Conservation (phyloP, 768 basidiomycete species). For the Boletus rex-veris region DNA sequence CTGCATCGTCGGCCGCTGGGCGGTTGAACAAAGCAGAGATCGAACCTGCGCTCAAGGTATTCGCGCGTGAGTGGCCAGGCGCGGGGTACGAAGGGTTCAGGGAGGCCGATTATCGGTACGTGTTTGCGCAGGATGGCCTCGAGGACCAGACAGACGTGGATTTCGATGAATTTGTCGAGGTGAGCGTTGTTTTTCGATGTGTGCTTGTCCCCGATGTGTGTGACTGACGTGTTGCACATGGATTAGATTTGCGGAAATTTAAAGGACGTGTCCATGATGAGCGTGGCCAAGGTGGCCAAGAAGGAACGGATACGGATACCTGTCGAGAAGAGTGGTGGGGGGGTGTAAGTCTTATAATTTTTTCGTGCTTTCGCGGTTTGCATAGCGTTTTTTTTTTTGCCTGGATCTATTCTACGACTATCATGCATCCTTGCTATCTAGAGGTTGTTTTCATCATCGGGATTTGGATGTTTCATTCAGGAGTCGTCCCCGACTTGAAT, state of each 20-base stretch:
- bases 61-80: slow-evolving; percentile 33
- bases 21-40: slow-evolving; percentile 40
- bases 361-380: not conserved
- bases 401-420: not conserved
- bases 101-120: slow-evolving; percentile 66
- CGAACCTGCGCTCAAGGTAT: slow-evolving; percentile 41
- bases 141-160: slow-evolving; percentile 52
- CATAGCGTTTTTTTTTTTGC: not conserved
- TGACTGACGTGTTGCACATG: not conserved
- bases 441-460: too few species aligned
- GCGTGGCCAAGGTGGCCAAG: slow-evolving; percentile 30
- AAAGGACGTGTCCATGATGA: slow-evolving; percentile 59
- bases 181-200: not conserved
- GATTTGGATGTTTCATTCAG: too few species aligned
- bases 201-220: slow-evolving; percentile 31
- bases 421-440: not conserved
- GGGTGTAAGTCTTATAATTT: slow-evolving; percentile 15
- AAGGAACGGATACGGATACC: slow-evolving; percentile 49
- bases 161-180: slow-evolving; percentile 88
- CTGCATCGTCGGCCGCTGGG: slow-evolving; percentile 11
- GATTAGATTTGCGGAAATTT: slow-evolving; percentile 67
- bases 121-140: slow-evolving; percentile 74
- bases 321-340: slow-evolving; percentile 33
- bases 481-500: too few species aligned
- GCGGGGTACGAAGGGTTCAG: slow-evolving; percentile 58